Evolutionary conservation across 2,329 filamentous ascomycete genomes (phyloP).

Genomic region (Fusarium coicis): DNA sequence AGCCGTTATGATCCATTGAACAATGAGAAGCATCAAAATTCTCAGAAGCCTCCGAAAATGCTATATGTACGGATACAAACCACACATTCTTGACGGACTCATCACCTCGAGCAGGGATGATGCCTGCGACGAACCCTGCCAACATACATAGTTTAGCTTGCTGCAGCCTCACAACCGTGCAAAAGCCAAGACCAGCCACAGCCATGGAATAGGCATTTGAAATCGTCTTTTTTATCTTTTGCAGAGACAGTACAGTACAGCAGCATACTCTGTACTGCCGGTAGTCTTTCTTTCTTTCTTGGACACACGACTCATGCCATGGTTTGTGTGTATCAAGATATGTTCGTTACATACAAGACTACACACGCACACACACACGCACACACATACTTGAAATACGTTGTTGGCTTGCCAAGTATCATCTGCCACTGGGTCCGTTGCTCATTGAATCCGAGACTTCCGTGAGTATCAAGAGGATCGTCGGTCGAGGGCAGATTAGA

Average conservation of each 20-base stretch:
- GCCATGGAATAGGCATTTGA: background rate
- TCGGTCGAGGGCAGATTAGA: background rate
- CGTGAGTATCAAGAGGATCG: background rate
- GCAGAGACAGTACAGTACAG: background rate
- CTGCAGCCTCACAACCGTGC: conserved; percentile 18
- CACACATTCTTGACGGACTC: conserved; percentile 9
- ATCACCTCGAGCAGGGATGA: conserved; percentile 21
- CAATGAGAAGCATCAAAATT: background rate
- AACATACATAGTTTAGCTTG: conserved; percentile 4
- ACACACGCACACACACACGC: background rate
- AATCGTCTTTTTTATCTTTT: background rate
- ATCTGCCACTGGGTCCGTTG: background rate
- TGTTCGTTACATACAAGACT: background rate
- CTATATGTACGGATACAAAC: background rate
- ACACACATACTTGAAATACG: background rate
- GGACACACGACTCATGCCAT: conserved; percentile 18
- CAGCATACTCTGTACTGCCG: no score
- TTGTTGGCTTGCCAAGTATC: background rate
- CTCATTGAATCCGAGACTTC: background rate
- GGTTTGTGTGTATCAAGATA: background rate
- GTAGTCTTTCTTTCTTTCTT: background rate
- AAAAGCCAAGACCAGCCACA: conserved; percentile 18
- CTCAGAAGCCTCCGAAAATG: background rate
- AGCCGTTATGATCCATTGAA: background rate
- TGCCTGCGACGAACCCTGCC: conserved; percentile 14